Base-by-base conservation (phyloP, 163 green algal genomes). In the Chlamydomonas reinhardtii region DNA sequence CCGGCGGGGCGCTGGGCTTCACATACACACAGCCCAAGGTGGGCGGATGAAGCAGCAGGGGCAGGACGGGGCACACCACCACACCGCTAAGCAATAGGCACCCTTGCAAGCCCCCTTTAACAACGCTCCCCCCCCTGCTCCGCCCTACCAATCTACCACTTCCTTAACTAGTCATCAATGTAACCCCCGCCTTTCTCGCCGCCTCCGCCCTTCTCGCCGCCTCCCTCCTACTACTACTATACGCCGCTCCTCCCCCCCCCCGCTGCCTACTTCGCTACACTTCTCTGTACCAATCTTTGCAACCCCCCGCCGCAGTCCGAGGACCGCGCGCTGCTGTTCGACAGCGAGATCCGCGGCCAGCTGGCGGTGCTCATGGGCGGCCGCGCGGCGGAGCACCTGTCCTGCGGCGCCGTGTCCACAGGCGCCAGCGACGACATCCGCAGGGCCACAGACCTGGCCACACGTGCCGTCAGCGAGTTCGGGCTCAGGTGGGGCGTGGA, bases 311-410 rank as follows among this genome's bases (percentile, higher is more conserved):
- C n/a, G n/a, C 77, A 85, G 94, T 96, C 76, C 32, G 77, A 85
- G 65, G 94, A 98, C 82, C 89, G 94, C 32, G 89, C 90, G 31
- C 88, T 98, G 27, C 90, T 97, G 88, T 97, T 97, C 69, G 86
- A 94, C 62, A 91, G 90, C 15, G 96, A 99, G 91, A 94, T 99
- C 69, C 91, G 95, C 4, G 96, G 92, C 4, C 94, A 96, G 88
- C 87, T 99, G 83, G 94, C 92, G 25, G 97, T 96, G 82, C 93
- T 98, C 16, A 96, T 99, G 92, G 97, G 96, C 29, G 97, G 97
- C 6, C 83, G 97, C 0, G 97, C 97, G 16, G 97, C 97, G 5
- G 97, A 99, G 93, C 91, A 95, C 76, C 86, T 98, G 32, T 95
- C 91, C 5, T 98, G 93, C 72, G 88, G 86, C 27, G 80, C 94